phyloP scores from a whole-genome alignment of 345 rosid species.

The Carallia brachiata region DNA sequence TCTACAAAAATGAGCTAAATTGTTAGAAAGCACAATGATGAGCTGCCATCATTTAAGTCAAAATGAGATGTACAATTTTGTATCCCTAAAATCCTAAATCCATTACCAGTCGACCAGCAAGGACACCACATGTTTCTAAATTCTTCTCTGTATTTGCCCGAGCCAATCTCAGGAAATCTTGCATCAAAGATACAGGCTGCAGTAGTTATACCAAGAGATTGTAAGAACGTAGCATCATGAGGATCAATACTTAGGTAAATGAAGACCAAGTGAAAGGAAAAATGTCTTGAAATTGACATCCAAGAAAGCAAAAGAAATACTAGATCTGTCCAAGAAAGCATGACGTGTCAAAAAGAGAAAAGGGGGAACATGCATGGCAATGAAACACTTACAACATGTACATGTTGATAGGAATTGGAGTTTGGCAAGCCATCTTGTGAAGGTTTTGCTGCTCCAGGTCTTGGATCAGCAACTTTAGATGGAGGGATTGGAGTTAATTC shows the following conservation, averaged over 20 bases:
- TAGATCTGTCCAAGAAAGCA: neutral
- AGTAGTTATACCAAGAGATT: constrained; percentile 13
- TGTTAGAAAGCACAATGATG: constrained; percentile 14
- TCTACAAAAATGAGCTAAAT: constrained; percentile 39
- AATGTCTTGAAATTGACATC: neutral
- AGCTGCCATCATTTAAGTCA: neutral
- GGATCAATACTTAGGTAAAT: constrained; percentile 10
- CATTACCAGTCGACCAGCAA: constrained; percentile 91
- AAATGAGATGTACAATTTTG: neutral
- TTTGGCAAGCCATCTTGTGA: constrained; percentile 45
- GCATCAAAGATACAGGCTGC: constrained; percentile 89
- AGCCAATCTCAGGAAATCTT: constrained; percentile 82
- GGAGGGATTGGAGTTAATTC: constrained; percentile 64
- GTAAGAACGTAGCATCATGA: constrained; percentile 13
- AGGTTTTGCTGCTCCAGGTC: constrained; percentile 92
- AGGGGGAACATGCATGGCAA: neutral
- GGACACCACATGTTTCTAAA: constrained; percentile 91
- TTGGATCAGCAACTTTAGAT: constrained; percentile 96
- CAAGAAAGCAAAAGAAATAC: neutral
- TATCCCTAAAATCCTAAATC: constrained; percentile 5
- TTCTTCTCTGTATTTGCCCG: constrained; percentile 74
- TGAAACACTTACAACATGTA: constrained; percentile 70
- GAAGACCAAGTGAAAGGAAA: neutral
- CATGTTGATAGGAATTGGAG: constrained; percentile 64
- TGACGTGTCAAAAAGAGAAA: neutral